phyloP scores from a whole-genome alignment of 2,329 filamentous ascomycete genomes.

The Helotiales sp. region DNA sequence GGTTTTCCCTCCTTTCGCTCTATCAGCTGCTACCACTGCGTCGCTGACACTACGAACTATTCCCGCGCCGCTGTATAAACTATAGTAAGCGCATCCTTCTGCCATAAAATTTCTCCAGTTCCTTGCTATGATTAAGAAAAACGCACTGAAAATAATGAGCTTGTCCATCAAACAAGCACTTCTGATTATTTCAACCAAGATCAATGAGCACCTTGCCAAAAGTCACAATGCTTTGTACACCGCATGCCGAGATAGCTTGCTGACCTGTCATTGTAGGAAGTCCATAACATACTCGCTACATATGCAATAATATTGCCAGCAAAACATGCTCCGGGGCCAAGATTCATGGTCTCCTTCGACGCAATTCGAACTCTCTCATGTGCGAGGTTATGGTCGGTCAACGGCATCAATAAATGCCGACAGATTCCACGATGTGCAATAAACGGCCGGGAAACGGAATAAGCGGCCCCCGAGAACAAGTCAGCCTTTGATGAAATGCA shows the following conservation, averaged over 20 bases:
- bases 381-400: neutral
- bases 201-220: constrained; percentile 33
- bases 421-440: no score
- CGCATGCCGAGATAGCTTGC: neutral
- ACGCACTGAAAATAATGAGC: constrained; percentile 41
- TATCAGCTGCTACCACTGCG: no score
- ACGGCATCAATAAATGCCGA: neutral
- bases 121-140: constrained; percentile 37
- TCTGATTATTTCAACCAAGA: constrained; percentile 39
- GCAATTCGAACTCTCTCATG: neutral
- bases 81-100: constrained; percentile 20
- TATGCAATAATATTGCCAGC: no score
- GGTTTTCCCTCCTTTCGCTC: no score
- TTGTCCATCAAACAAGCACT: constrained; percentile 32
- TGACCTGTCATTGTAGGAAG: constrained; percentile 13
- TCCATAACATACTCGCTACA: neutral
- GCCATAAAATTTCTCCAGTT: neutral
- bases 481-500: neutral
- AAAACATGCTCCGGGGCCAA: neutral
- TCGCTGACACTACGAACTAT: no score
- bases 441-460: neutral
- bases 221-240: neutral
- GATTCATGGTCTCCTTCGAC: no score
- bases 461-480: neutral
- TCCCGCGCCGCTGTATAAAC: neutral